Percentiles rank a stretch among this genome's conserved stretches.
These are phyloP conservation scores for Luffa aegyptiaca DNA, from an alignment of 306 rosid genomes.

Conservation along the genomic window DNA sequence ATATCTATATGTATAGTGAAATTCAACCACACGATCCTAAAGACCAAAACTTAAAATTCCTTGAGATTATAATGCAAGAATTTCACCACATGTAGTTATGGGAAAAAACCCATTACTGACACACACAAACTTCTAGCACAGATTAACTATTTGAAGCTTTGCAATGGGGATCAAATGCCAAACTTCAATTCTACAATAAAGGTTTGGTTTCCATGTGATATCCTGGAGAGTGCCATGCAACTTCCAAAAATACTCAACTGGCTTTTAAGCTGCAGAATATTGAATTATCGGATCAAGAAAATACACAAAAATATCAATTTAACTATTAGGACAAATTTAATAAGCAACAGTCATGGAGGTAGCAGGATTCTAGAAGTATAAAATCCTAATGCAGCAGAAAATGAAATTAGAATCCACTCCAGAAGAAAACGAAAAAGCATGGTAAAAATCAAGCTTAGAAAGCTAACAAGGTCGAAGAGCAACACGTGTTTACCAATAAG, in stretches of 20 bases:
- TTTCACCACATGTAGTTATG: background rate
- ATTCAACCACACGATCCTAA: background rate
- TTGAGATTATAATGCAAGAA: background rate
- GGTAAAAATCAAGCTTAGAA: background rate
- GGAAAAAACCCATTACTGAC: background rate
- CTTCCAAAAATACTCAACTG: background rate
- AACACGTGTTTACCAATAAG: slow-evolving; percentile 31
- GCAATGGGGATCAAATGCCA: background rate
- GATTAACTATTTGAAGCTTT: background rate
- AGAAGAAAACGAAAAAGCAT: background rate
- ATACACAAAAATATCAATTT: background rate
- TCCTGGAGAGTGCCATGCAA: background rate
- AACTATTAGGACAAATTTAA: background rate
- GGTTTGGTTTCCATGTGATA: background rate
- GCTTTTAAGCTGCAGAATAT: background rate
- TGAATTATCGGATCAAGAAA: background rate
- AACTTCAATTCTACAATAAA: background rate
- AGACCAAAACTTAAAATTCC: background rate
- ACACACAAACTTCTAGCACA: background rate
- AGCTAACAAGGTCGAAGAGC: slow-evolving; percentile 6
- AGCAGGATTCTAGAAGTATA: background rate
- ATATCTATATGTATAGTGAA: background rate
- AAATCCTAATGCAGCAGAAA: background rate
- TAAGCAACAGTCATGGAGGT: background rate
- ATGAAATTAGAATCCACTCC: background rate